Percentiles rank a stretch among this genome's conserved stretches.
Conservation (phyloP, 495 filamentous ascomycete genomes). For the Hypoxylon trugodes region DNA sequence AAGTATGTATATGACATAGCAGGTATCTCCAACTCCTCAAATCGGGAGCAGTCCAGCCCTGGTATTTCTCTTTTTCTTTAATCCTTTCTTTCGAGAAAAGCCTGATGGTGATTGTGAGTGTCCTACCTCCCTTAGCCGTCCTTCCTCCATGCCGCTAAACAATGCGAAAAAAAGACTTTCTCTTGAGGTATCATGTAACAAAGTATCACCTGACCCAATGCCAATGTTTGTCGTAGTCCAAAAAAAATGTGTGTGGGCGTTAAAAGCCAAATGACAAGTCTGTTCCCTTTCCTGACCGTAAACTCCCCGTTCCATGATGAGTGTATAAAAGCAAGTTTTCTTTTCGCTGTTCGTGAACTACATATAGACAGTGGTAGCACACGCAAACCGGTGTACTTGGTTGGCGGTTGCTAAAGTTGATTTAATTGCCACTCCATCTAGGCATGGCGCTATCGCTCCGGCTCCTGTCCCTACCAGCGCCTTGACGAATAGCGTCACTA, state of each 20-base stretch:
- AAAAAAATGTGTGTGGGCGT: constrained; percentile 6
- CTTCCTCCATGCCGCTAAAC: constrained; percentile 18
- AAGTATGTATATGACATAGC: constrained; percentile 25
- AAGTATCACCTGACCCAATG: constrained; percentile 38
- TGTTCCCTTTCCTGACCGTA: constrained; percentile 30
- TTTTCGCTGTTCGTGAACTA: constrained; percentile 24
- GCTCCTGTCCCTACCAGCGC: constrained; percentile 57
- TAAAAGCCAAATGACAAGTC: constrained; percentile 7
- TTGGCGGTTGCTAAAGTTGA: not conserved
- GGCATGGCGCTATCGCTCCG: constrained; percentile 50
- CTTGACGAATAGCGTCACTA: constrained; percentile 66
- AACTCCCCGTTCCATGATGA: constrained; percentile 37
- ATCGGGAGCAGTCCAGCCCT: constrained; percentile 24
- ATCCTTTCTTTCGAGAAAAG: not conserved
- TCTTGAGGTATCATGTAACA: constrained; percentile 38
- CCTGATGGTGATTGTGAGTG: too few species aligned
- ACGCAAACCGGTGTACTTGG: constrained; percentile 7
- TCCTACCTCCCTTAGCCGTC: constrained; percentile 4
- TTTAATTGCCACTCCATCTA: constrained; percentile 26
- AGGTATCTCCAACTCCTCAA: constrained; percentile 24
- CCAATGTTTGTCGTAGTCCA: constrained; percentile 36
- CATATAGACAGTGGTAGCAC: constrained; percentile 30
- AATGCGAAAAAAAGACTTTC: constrained; percentile 31
- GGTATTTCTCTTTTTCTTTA: constrained; percentile 9
- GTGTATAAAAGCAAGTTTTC: constrained; percentile 18